A percentile compares a stretch with the other conserved stretches of the same genome.
These are phyloP conservation scores for Peronospora farinosa DNA, from an alignment of 352 stramenopile genomes.

Conservation along the genomic window DNA sequence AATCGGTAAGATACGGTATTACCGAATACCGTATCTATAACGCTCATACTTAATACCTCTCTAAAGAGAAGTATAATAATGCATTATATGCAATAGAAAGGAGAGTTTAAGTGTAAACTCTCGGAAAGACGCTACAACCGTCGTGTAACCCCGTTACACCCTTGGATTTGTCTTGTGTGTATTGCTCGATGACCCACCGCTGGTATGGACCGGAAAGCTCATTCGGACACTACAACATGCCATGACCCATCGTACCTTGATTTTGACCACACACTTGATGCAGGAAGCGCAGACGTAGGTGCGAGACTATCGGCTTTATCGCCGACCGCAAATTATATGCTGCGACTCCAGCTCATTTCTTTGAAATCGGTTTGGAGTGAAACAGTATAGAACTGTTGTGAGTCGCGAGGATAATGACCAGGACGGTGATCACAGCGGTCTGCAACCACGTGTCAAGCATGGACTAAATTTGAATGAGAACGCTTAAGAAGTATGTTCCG, in stretches of 20 bases:
- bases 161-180: conserved; percentile 63
- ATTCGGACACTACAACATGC: conserved; percentile 60
- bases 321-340: conserved; percentile 79
- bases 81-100: no score
- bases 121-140: no score
- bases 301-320: conserved; percentile 80
- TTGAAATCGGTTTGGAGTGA: conserved; percentile 89
- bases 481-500: no score
- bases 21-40: no score
- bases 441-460: conserved; percentile 8
- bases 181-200: no score
- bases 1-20: no score
- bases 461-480: no score
- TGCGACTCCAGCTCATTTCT: conserved; percentile 90
- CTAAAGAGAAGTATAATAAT: no score
- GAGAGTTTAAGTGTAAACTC: no score
- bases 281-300: conserved; percentile 88
- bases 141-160: no score
- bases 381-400: conserved; percentile 86
- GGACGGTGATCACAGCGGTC: conserved; percentile 2
- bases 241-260: conserved; percentile 66
- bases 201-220: conserved; percentile 75
- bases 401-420: conserved; percentile 31
- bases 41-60: no score
- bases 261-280: conserved; percentile 98